These are phyloP conservation scores for Barbatosphaeria neglecta DNA, from an alignment of 495 filamentous ascomycete species.

Conservation along the genomic window DNA sequence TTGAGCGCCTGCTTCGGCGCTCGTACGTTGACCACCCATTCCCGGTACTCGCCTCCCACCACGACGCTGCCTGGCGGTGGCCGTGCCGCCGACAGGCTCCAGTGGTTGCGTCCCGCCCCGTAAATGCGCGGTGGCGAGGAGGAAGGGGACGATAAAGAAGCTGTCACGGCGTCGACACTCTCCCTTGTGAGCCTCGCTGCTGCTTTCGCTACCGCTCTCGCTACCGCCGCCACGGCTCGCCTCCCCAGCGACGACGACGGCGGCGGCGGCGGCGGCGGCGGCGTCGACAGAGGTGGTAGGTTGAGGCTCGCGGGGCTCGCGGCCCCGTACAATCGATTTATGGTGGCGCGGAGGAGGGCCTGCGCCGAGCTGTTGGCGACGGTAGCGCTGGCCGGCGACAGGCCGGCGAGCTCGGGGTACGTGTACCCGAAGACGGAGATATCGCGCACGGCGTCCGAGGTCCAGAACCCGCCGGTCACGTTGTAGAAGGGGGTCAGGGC, in stretches of 20 bases:
- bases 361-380: slow-evolving; percentile 14
- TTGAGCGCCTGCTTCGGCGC: slow-evolving; percentile 45
- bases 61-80: slow-evolving; percentile 9
- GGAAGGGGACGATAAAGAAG: not conserved
- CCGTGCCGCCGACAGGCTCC: slow-evolving; percentile 1
- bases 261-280: slow-evolving; percentile 1
- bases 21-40: slow-evolving; percentile 52
- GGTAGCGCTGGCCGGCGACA: slow-evolving; percentile 2
- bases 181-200: not conserved
- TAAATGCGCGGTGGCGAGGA: not conserved
- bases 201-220: not conserved
- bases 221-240: not conserved
- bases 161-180: not conserved
- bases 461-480: slow-evolving; percentile 35
- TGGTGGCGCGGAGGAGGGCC: slow-evolving; percentile 23
- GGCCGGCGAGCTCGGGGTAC: slow-evolving; percentile 41
- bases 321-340: slow-evolving; percentile 45
- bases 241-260: slow-evolving; percentile 1
- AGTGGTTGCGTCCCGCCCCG: not conserved
- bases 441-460: slow-evolving; percentile 29
- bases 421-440: slow-evolving; percentile 45
- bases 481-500: slow-evolving; percentile 36
- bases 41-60: slow-evolving; percentile 23
- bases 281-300: slow-evolving; percentile 6
- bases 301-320: slow-evolving; percentile 26